Evolutionary conservation across 2,329 filamentous ascomycete genomes (phyloP).

Genomic region (Neurospora sp.): DNA sequence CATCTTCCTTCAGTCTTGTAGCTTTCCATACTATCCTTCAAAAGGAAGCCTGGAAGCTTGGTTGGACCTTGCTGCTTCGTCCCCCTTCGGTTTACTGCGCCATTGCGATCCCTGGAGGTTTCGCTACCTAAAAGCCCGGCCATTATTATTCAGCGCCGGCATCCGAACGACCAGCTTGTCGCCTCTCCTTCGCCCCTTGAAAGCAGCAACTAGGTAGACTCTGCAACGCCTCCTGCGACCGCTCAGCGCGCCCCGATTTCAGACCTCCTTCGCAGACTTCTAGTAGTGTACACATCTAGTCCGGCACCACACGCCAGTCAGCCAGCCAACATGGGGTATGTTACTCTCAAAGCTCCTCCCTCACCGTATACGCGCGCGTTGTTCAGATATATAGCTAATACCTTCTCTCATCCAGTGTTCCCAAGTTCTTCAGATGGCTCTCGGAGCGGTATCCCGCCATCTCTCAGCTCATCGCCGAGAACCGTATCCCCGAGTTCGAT

Average conservation of each 20-base stretch:
- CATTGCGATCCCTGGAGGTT: background rate
- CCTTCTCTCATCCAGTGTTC: slow-evolving; percentile 38
- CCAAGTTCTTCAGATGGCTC: slow-evolving; percentile 98
- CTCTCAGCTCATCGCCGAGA: slow-evolving; percentile 96
- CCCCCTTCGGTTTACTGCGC: slow-evolving; percentile 1
- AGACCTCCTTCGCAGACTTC: background rate
- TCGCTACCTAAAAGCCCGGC: slow-evolving; percentile 14
- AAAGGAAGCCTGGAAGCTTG: background rate
- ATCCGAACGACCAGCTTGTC: background rate
- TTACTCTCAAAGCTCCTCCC: background rate
- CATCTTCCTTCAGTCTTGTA: background rate
- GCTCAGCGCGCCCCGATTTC: background rate
- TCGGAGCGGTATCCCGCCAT: slow-evolving; percentile 98
- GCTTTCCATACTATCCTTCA: background rate
- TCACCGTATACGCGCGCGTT: background rate
- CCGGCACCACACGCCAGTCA: slow-evolving; percentile 1
- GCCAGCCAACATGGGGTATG: slow-evolving; percentile 23
- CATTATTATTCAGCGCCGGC: slow-evolving; percentile 21
- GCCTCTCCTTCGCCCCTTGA: background rate
- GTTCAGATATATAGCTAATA: slow-evolving; percentile 4
- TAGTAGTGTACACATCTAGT: slow-evolving; percentile 1
- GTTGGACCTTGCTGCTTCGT: background rate
- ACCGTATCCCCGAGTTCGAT: slow-evolving; percentile 97
- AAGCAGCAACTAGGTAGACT: background rate
- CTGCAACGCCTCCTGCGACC: background rate